Base-by-base conservation (phyloP, 306 rosid species). In the Cicer bijugum region DNA sequence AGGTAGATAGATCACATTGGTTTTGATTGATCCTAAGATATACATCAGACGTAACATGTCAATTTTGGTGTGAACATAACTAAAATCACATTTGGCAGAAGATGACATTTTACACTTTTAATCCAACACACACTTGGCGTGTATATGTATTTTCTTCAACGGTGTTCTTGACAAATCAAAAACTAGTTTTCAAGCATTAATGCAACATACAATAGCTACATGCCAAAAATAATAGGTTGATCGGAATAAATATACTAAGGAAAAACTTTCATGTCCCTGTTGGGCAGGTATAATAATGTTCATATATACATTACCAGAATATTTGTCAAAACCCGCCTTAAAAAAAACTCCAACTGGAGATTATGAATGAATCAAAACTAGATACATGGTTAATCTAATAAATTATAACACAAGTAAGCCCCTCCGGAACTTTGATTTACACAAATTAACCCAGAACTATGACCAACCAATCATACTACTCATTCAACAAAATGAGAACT, bases 391-490 rank as follows among this genome's bases (percentile, higher is more conserved):
- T 71, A 72, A 79, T 70, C 89, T 84, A 84, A 83, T 69, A 81
- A 67, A 84, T 74, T 80, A 85, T 83, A 84, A 82, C 67, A 67
- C 80, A 77, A 72, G 67, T 82, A 74, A 79, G 67, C 65, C 82
- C 71, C 83, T 71, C 81, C n/a, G 67, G 80, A 74, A 81, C 72
- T 83, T 79, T 75, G 80, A 84, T 87, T 78, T 86, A 87, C 90
- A 85, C 67, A 72, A 58, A 71, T 82, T 12, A 78, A 77, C 84
- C 74, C 79, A 65, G 67, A 70, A 57, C 68, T 55, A 80, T 71
- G 78, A 82, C 75, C 93, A 80, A 80, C 75, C 93, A 80, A 72
- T 50, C 60, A 57, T 23, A 67, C 82, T 63, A 55, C 46, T 19
- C 65, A 37, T 60, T 51, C 67, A 62, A 74, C 35, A 67, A 35